Evolutionary conservation across 1,284 basidiomycete species (phyloP), one percentile per base, ranked within the genome.

Genomic region (Pascua sp.): DNA sequence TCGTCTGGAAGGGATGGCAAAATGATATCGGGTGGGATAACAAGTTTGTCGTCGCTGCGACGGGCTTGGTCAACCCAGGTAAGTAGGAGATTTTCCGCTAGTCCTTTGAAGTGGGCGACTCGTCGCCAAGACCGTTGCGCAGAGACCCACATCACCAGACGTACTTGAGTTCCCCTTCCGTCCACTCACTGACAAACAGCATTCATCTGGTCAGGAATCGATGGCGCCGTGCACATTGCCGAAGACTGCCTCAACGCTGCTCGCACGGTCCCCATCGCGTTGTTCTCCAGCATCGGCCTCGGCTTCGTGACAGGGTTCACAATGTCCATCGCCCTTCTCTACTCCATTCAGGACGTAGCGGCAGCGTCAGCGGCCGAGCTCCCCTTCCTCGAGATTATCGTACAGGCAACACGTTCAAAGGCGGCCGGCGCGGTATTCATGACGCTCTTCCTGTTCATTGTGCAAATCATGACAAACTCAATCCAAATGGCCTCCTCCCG

Each of bases 351-450:
- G 36, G 59, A 60, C 49, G 17, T 57, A 10, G 55, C 42, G 9
- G 59, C 59, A 7, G 59, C 55, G 7, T 48, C 55, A 1, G 12
- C 17, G 8, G 10, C 55, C 12, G 51, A 57, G 45, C 54, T 60
- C 13, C 59, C 59, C 8, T 60, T 60, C 55, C 52, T 60, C 24
- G 46, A 47, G 7, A 60, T 60, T 42, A 60, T 60, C 48, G 55
- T 51, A 2, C 59, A 60, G 42, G 59, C 59, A 4, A 60, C 59
- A 4, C 44, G 41, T 10, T 51, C 47, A 8, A 44, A 49, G 2
- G 59, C 45, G 10, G 59, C 55, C 18, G 59, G 47, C 16, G 55
- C 43, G 2, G 46, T 60, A n/a, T 42, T 60, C 51, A 47, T 51
- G 38, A 39, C 44, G 18, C 37, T 13, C 12, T 56, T 56, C 51